Conservation (phyloP, 768 basidiomycete species). For the Neoboletus magnificus region DNA sequence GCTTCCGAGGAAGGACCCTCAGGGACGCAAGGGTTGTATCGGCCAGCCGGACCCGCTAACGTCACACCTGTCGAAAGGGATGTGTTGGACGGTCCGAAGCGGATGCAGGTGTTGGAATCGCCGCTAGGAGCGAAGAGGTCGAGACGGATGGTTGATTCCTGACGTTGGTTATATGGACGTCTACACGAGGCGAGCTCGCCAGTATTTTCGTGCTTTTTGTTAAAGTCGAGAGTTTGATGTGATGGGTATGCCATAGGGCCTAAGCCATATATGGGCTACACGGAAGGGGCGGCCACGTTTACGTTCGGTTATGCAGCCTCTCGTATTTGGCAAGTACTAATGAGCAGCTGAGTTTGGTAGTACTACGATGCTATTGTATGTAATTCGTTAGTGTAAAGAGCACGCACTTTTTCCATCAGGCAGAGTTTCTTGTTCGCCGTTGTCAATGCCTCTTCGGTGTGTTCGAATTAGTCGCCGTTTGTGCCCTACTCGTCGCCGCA, state of each 20-base stretch:
- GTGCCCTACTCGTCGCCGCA: background rate
- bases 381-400: constrained; percentile 1
- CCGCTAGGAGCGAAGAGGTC: constrained; percentile 28
- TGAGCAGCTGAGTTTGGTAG: background rate
- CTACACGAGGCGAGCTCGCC: background rate
- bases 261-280: background rate
- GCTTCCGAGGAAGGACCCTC: constrained; percentile 16
- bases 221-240: background rate
- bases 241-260: background rate
- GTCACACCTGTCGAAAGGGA: constrained; percentile 55
- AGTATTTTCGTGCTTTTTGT: background rate
- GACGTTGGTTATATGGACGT: background rate
- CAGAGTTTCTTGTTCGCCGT: background rate
- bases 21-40: constrained; percentile 16
- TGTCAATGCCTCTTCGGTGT: background rate
- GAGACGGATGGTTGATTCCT: constrained; percentile 17
- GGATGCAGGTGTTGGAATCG: constrained; percentile 28
- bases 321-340: background rate
- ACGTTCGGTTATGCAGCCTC: constrained; percentile 1
- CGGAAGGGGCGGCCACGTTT: background rate
- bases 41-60: constrained; percentile 32
- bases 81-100: constrained; percentile 11
- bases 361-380: background rate
- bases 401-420: background rate
- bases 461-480: background rate